A percentile compares a stretch with the other conserved stretches of the same genome.
phyloP scores from a whole-genome alignment of 2,329 filamentous ascomycete genomes.

The Exserohilum turcica region DNA sequence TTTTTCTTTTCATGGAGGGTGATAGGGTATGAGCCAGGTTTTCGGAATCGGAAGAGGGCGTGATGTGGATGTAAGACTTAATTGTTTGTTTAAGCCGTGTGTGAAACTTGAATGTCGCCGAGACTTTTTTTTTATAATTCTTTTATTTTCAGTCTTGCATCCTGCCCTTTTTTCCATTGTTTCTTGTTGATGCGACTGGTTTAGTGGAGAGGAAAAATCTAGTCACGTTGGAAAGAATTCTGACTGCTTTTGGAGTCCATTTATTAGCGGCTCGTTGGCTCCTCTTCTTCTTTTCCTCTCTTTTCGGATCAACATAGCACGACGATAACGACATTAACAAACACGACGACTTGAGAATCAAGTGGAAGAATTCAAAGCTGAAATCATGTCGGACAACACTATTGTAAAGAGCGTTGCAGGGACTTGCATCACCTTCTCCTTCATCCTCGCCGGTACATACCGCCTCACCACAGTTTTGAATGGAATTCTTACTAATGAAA shows the following conservation, averaged over 20 bases:
- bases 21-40: too few species aligned
- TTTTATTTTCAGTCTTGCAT: too few species aligned
- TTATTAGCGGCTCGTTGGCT: too few species aligned
- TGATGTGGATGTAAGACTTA: background rate
- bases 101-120: too few species aligned
- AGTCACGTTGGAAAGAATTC: too few species aligned
- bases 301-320: background rate
- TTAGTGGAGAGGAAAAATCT: too few species aligned
- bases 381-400: constrained; percentile 40
- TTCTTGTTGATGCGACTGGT: background rate
- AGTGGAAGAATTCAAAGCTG: background rate
- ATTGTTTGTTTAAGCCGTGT: background rate
- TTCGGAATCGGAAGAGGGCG: too few species aligned
- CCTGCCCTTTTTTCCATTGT: background rate
- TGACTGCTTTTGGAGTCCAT: too few species aligned
- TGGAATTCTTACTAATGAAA: constrained; percentile 4
- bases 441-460: constrained; percentile 54
- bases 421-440: constrained; percentile 56
- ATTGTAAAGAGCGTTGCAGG: constrained; percentile 50
- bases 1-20: background rate
- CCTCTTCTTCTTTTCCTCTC: background rate
- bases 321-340: too few species aligned
- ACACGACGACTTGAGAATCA: too few species aligned
- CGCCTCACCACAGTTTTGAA: background rate
- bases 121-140: background rate